Evolutionary conservation across 176 grass and related monocot genomes (phyloP).

Genomic region (Zoysia japonica): DNA sequence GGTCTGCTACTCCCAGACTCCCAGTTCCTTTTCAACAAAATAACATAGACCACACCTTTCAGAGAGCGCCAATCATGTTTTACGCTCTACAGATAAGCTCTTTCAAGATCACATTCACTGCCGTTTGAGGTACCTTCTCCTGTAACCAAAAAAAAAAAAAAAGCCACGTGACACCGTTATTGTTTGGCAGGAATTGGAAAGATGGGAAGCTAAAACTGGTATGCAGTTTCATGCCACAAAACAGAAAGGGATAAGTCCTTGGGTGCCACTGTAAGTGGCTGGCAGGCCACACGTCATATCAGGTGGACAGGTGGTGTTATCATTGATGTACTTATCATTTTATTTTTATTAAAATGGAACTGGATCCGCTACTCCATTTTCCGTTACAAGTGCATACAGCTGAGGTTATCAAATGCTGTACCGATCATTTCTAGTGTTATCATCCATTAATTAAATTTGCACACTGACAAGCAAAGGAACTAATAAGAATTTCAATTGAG

Average conservation of each 20-base stretch:
- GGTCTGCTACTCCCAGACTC: background rate
- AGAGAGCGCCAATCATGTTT: background rate
- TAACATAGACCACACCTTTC: slow-evolving; percentile 1
- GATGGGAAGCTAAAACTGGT: slow-evolving; percentile 15
- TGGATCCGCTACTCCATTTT: background rate
- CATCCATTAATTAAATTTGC: slow-evolving; percentile 28
- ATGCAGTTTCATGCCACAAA: slow-evolving; percentile 3
- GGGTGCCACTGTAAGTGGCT: background rate
- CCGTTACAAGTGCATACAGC: background rate
- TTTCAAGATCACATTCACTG: slow-evolving; percentile 40
- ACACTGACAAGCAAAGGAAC: slow-evolving; percentile 4
- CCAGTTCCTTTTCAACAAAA: background rate
- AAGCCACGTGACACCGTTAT: background rate
- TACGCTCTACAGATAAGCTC: background rate
- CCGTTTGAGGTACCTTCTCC: slow-evolving; percentile 53
- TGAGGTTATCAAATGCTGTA: background rate
- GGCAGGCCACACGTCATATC: background rate
- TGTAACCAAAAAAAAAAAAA: slow-evolving; percentile 48
- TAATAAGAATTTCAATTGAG: background rate
- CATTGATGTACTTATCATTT: slow-evolving; percentile 1
- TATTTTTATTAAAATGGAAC: background rate
- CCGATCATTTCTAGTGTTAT: slow-evolving; percentile 5
- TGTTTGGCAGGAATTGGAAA: background rate
- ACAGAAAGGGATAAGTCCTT: background rate
- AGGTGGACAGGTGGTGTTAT: background rate